Evolutionary conservation across 257 asterid genomes (phyloP).

Genomic region (Mentha longifolia): DNA sequence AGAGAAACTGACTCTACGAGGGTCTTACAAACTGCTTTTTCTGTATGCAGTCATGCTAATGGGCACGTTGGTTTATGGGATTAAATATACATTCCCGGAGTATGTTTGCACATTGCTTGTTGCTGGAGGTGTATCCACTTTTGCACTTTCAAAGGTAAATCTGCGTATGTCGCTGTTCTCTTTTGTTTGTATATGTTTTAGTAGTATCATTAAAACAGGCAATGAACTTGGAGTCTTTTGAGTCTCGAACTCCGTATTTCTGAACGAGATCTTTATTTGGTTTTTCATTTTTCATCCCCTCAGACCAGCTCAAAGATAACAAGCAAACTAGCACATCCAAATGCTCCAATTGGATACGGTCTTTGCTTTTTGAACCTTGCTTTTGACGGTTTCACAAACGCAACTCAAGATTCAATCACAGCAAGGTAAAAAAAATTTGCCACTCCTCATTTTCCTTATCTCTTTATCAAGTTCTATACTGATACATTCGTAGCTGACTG

Average conservation of each 20-base stretch:
- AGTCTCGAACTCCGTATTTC: not conserved
- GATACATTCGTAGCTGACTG: not conserved
- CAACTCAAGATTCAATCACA: slow-evolving; percentile 95
- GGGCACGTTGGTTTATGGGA: slow-evolving; percentile 96
- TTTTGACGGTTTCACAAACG: slow-evolving; percentile 98
- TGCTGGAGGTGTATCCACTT: slow-evolving; percentile 94
- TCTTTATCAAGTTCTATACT: not conserved
- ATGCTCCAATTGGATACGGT: slow-evolving; percentile 92
- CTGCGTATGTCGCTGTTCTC: not conserved
- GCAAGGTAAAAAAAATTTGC: slow-evolving; percentile 54
- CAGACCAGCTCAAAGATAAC: slow-evolving; percentile 97
- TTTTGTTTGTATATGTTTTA: not conserved
- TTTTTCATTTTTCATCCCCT: slow-evolving; percentile 23
- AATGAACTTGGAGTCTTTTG: no score
- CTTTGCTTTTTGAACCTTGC: slow-evolving; percentile 93
- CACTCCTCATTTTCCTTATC: slow-evolving; percentile 1
- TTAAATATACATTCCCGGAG: slow-evolving; percentile 84
- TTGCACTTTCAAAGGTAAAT: slow-evolving; percentile 88
- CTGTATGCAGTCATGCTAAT: slow-evolving; percentile 85
- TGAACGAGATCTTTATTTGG: slow-evolving; percentile 24
- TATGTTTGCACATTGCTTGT: slow-evolving; percentile 89
- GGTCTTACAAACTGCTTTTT: no score
- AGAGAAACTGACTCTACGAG: no score
- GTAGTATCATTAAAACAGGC: not conserved
- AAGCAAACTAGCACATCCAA: slow-evolving; percentile 91